Base-by-base conservation (phyloP, 768 basidiomycete species). In the Xerocomus spinulosus region DNA sequence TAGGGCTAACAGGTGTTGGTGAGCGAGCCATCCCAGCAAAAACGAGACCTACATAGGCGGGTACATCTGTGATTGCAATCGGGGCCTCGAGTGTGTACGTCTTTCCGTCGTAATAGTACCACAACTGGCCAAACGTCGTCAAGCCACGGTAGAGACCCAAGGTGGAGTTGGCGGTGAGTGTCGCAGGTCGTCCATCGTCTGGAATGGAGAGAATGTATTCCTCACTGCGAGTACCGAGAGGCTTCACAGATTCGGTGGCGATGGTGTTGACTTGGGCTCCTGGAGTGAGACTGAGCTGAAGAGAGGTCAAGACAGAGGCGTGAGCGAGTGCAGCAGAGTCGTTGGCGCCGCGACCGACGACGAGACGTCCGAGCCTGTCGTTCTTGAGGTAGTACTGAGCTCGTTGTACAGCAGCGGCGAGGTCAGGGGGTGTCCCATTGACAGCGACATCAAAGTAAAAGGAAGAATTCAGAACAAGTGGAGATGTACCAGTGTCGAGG, bases 71-170 rank as follows among this genome's bases (percentile, higher is more conserved):
- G 40, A 81, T 75, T 1, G 54, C 20, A 6, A 77, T 47, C 0
- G 77, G 77, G 0, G 70, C 72, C 2, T 67, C 42, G 37, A 73
- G 52, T 1, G 67, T 69, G 23, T 79, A 79, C 20, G 60, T 68
- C 42, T 48, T 46, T 0, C 51, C 65, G 4, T 39, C 33, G 33
- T 64, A 52, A 18, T 68, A 61, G 50, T 77, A 82, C 69, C 77
- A 79, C 14, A 83, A 53, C 57, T 80, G 78, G 17, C 66, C 60
- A 55, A 83, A 82, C 2, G 80, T 81, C 4, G 77, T 73, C 42
- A 83, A 52, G 0, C 81, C 82, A 21, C 81, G 66, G 10, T 73
- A 68, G 5, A 81, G 57, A 0, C 82, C 81, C 14, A 82, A 55
- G 0, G 76, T 70, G 21, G 73, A 72, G 39, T 70, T 72, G 9